Conservation (phyloP, 208 protist genomes). For the Wallacemonas sp. region DNA sequence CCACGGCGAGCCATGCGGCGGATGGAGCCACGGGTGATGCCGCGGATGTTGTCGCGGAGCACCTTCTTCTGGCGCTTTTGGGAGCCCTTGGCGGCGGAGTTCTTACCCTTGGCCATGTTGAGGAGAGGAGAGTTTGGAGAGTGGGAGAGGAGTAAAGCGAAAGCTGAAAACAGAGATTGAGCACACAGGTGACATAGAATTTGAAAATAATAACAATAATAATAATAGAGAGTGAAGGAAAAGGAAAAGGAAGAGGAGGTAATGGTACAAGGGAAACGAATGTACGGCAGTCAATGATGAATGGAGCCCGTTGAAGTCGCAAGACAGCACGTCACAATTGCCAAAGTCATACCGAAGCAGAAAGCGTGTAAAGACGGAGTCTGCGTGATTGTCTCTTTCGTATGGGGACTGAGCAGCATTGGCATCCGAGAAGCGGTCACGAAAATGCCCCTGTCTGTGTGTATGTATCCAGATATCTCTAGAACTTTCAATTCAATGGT, state of each 20-base stretch:
- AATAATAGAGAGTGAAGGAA: constrained; percentile 13
- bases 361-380: too few relatives aligned
- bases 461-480: too few relatives aligned
- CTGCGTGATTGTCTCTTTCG: too few relatives aligned
- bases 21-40: constrained; percentile 50
- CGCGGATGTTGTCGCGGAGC: constrained; percentile 52
- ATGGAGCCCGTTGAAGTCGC: too few relatives aligned
- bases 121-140: constrained; percentile 10
- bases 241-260: constrained; percentile 10
- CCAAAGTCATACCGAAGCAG: too few relatives aligned
- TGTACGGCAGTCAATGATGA: background rate
- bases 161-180: constrained; percentile 3
- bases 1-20: constrained; percentile 70
- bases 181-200: constrained; percentile 11
- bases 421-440: too few relatives aligned
- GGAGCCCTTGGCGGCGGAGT: constrained; percentile 44
- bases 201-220: constrained; percentile 6
- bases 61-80: constrained; percentile 62
- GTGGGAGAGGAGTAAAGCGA: background rate
- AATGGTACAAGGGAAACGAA: background rate
- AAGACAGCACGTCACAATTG: constrained; percentile 2
- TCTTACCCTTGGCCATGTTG: constrained; percentile 79
- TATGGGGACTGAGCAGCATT: too few relatives aligned
- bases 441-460: too few relatives aligned
- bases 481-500: too few relatives aligned